phyloP scores from a whole-genome alignment of 2,329 filamentous ascomycete species.

The Hypoxylon sp. region DNA sequence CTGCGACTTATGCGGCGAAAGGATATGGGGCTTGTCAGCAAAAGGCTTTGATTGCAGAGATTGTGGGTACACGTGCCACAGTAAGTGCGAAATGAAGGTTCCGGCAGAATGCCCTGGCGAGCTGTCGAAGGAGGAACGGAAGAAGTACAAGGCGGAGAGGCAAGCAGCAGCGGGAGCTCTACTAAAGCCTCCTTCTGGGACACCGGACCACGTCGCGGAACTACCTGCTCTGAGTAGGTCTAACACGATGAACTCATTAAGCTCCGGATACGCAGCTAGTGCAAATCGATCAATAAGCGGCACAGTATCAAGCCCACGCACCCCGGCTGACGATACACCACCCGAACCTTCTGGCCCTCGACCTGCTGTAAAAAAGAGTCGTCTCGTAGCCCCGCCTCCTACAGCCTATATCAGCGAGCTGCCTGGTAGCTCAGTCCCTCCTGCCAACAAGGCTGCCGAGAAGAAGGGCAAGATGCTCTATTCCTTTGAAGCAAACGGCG shows the following conservation, averaged over 20 bases:
- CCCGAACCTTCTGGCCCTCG: constrained; percentile 62
- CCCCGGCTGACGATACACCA: constrained; percentile 66
- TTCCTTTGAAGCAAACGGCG: constrained; percentile 82
- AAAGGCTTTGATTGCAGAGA: constrained; percentile 97
- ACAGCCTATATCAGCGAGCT: constrained; percentile 81
- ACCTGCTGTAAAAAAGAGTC: constrained; percentile 72
- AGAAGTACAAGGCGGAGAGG: constrained; percentile 89
- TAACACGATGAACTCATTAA: constrained; percentile 91
- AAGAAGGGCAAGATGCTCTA: constrained; percentile 92
- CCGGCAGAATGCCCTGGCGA: constrained; percentile 96
- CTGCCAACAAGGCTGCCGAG: constrained; percentile 58
- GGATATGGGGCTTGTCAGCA: constrained; percentile 96
- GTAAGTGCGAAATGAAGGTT: constrained; percentile 99
- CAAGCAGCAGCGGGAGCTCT: constrained; percentile 81
- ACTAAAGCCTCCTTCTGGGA: constrained; percentile 64
- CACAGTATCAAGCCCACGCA: constrained; percentile 57
- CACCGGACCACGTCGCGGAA: constrained; percentile 69
- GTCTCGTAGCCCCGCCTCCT: constrained; percentile 90
- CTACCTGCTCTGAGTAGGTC: constrained; percentile 79
- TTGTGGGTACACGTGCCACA: constrained; percentile 98
- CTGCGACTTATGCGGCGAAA: constrained; percentile 95
- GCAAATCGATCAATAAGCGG: constrained; percentile 83
- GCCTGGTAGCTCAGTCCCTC: constrained; percentile 64
- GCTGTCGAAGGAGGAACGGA: constrained; percentile 92
- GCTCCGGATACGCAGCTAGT: constrained; percentile 87